Base-by-base conservation (phyloP, 2,329 filamentous ascomycete genomes). In the Westerdykella ornata region DNA sequence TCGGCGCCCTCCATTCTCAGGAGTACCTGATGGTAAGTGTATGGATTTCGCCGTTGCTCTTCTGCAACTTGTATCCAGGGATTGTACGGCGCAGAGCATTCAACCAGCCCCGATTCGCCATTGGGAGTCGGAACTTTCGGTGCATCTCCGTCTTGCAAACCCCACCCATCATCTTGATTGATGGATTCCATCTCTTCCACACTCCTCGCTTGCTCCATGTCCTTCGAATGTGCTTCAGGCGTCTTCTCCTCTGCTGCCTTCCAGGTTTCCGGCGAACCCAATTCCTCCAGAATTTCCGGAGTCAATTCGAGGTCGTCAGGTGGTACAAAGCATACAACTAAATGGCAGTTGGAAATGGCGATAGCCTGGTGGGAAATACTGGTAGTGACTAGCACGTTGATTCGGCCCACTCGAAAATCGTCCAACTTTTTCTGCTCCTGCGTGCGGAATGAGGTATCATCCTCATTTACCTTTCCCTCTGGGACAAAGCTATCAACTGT, bases 211-310 rank as follows among this genome's bases (percentile, higher is more conserved):
- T 26, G 8, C 22, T 26, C 12, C 8, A 26, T 11, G 7, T 88
- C 79, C 34, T 85, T 75, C 46, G 81, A 74, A 53, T 87, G 94
- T 0, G 75, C 73, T 35, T 66, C 59, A 51, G 81, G 84, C 82
- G 95, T 88, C n/a, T 78, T 70, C 3, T 72, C 61, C 57, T 96
- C 89, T 13, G 90, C 69, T 0, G 60, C 55, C 18, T 78, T 68
- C 84, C 86, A 94, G 18, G 75, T 71, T 3, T 61, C 51, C 2
- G 72, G 49, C 49, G 18, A 52, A 41, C 32, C 69, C 55, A 28
- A 62, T 51, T 3, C 41, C 11, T 43, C 20, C 5, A 5, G 48
- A 8, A 15, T 32, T 8, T 67, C 54, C 45, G 71, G 59, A 11
- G 74, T 59, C 47, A 82, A 80, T 43, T 80, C 78, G 26, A 84